phyloP scores from a whole-genome alignment of 345 rosid genomes.

The Syzygium aromaticum region DNA sequence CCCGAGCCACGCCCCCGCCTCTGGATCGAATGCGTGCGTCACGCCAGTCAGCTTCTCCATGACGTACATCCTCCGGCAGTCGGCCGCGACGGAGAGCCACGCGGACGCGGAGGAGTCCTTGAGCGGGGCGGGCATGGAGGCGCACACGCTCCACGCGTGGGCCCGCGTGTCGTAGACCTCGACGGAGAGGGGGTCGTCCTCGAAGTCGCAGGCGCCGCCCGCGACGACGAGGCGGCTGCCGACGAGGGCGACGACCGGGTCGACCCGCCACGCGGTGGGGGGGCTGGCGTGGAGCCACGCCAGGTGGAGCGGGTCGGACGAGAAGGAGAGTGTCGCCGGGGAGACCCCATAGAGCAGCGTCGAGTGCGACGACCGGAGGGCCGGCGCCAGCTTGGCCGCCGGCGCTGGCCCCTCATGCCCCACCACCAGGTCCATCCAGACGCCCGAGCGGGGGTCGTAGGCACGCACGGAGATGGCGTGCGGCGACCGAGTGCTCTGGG shows the following conservation, averaged over 20 bases:
- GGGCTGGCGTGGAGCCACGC: conserved; percentile 52
- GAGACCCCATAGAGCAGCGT: conserved; percentile 54
- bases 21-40: conserved; percentile 37
- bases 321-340: conserved; percentile 46
- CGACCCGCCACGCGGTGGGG: conserved; percentile 56
- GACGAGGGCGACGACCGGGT: conserved; percentile 56
- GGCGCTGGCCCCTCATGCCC: background rate
- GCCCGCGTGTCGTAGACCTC: conserved; percentile 38
- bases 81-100: conserved; percentile 56
- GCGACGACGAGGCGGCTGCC: conserved; percentile 44
- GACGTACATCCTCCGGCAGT: conserved; percentile 29
- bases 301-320: conserved; percentile 56
- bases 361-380: conserved; percentile 55
- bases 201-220: conserved; percentile 60
- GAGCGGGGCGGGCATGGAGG: conserved; percentile 46
- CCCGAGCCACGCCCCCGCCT: conserved; percentile 37
- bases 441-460: conserved; percentile 61
- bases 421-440: conserved; percentile 40
- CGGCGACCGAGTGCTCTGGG: conserved; percentile 25
- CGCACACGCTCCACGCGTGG: conserved; percentile 41
- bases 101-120: conserved; percentile 40
- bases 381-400: conserved; percentile 8
- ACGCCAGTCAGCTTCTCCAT: conserved; percentile 46
- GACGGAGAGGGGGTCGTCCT: conserved; percentile 60
- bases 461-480: conserved; percentile 28